phyloP scores from a whole-genome alignment of 257 asterid genomes.

The Fraxinus anomala region DNA sequence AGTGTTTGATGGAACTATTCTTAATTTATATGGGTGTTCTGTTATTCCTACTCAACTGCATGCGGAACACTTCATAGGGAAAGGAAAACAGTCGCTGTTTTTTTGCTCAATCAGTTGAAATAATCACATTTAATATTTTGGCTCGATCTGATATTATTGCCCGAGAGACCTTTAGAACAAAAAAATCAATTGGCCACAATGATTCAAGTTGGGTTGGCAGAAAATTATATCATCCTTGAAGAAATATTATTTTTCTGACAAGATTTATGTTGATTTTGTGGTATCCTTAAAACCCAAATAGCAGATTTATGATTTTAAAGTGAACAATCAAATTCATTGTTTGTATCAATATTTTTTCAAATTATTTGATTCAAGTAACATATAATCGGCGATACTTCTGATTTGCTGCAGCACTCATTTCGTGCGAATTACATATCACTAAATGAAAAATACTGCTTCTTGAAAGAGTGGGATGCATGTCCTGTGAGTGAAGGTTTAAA shows the following conservation, averaged over 20 bases:
- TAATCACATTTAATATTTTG: conserved; percentile 6
- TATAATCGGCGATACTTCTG: not conserved
- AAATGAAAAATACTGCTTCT: not conserved
- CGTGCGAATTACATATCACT: conserved; percentile 1
- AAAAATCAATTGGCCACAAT: not conserved
- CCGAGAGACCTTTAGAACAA: not conserved
- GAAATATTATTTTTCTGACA: not conserved
- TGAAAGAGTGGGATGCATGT: not conserved
- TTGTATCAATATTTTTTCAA: conserved; percentile 6
- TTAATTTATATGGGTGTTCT: conserved; percentile 13
- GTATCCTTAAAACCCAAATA: not conserved
- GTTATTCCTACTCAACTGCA: not conserved
- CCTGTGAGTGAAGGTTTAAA: not conserved
- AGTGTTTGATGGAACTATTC: conserved; percentile 36
- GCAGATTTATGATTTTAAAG: not conserved
- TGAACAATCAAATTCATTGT: too few relatives aligned
- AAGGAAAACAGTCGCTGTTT: not conserved
- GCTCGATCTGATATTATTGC: not conserved
- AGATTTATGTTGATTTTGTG: not conserved
- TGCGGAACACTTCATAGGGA: not conserved
- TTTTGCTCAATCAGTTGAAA: not conserved
- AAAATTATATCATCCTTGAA: too few relatives aligned
- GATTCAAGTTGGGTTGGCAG: not conserved
- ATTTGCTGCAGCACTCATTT: conserved; percentile 5
- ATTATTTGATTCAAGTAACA: not conserved